These are phyloP conservation scores for Puccinia hordei DNA, from an alignment of 1,284 basidiomycete species.

Conservation along the genomic window DNA sequence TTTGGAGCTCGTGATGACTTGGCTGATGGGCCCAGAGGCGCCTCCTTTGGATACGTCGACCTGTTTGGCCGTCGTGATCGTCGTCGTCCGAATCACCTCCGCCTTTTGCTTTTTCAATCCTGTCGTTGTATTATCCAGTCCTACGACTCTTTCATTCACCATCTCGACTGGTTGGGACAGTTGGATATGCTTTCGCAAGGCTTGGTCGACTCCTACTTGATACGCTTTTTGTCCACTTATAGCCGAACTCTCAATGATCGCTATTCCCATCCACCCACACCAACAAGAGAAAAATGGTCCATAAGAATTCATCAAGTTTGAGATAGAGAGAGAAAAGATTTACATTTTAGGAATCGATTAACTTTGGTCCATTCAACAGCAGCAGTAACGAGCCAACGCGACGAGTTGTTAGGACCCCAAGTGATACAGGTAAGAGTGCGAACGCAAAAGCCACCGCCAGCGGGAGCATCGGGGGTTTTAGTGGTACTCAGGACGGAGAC, in stretches of 20 bases:
- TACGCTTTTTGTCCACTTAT: slow-evolving; percentile 37
- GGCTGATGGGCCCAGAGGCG: not conserved
- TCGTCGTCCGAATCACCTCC: not conserved
- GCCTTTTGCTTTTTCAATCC: too few relatives aligned
- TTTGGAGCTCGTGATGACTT: not conserved
- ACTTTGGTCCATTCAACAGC: slow-evolving; percentile 77
- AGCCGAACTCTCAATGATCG: slow-evolving; percentile 36
- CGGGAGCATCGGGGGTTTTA: slow-evolving; percentile 86
- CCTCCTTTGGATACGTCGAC: too few relatives aligned
- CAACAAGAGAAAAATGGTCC: not conserved
- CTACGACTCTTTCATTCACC: not conserved
- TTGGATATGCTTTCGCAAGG: slow-evolving; percentile 14
- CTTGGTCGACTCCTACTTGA: slow-evolving; percentile 22
- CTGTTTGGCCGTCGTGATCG: too few relatives aligned
- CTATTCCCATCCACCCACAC: not conserved
- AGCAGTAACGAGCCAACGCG: slow-evolving; percentile 80
- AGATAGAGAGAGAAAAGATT: not conserved
- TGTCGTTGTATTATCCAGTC: too few relatives aligned
- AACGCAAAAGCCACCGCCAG: slow-evolving; percentile 84
- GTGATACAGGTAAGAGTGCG: slow-evolving; percentile 92
- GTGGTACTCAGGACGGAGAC: slow-evolving; percentile 14
- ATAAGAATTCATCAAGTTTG: not conserved
- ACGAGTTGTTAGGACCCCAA: slow-evolving; percentile 80
- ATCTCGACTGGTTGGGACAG: not conserved
- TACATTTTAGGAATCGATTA: slow-evolving; percentile 44